A percentile compares a stretch with the other conserved stretches of the same genome.
phyloP scores from a whole-genome alignment of 495 filamentous ascomycete species.

The Penicillium egyptiacum region DNA sequence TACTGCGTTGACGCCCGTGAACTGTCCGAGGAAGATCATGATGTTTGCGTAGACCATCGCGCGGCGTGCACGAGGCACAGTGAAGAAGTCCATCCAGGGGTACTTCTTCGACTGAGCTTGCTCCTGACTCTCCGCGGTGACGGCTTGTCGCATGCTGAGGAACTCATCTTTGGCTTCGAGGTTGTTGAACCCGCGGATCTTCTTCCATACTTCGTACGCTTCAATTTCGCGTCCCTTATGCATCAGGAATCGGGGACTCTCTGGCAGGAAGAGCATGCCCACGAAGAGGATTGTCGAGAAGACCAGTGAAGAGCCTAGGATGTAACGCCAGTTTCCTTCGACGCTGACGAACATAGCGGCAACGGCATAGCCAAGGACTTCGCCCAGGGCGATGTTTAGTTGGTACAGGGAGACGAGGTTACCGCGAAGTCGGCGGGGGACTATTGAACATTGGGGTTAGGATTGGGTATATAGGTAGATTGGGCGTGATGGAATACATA shows the following conservation, averaged over 20 bases:
- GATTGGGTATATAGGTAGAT: not conserved
- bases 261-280: constrained; percentile 61
- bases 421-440: constrained; percentile 55
- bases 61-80: constrained; percentile 55
- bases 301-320: constrained; percentile 62
- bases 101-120: constrained; percentile 44
- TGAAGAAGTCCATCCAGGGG: constrained; percentile 64
- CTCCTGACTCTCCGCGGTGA: constrained; percentile 45
- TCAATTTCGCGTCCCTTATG: constrained; percentile 50
- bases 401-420: constrained; percentile 64
- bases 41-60: constrained; percentile 61
- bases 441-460: constrained; percentile 37
- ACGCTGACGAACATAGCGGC: constrained; percentile 62
- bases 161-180: constrained; percentile 57
- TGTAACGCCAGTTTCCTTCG: constrained; percentile 61
- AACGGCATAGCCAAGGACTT: constrained; percentile 62
- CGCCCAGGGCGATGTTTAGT: constrained; percentile 62
- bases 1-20: constrained; percentile 61
- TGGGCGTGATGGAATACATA: constrained; percentile 21
- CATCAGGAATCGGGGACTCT: constrained; percentile 58
- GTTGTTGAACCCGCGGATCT: constrained; percentile 53
- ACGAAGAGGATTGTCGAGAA: constrained; percentile 61
- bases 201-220: constrained; percentile 60
- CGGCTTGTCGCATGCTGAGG: constrained; percentile 59
- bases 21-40: constrained; percentile 62